Base-by-base conservation (phyloP, 345 rosid genomes). In the Hibiscus syriacus region DNA sequence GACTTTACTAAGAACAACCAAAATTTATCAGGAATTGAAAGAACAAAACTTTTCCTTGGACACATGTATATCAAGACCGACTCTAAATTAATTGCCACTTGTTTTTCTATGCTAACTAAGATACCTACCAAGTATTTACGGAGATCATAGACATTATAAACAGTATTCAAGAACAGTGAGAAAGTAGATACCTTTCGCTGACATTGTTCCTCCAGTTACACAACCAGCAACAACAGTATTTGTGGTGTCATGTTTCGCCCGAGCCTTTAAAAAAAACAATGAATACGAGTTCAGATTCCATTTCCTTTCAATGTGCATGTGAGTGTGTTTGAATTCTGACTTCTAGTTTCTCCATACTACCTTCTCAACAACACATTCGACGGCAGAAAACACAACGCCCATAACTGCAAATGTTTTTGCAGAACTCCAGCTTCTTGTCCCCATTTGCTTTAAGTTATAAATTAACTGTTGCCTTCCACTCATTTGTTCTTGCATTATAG, bases 281-380 rank as follows among this genome's bases (percentile, higher is more conserved):
- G 5, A 29, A 29, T 10, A 48, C 45, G 58, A 43, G 43, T 66
- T 23, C 12, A 56, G 58, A 39, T 41, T 38, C 29, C 23, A 62
- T 49, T 69, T 49, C 13, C 6, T n/a, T 16, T 43, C 54, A 29
- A 27, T 36, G 22, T 58, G 16, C 34, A 1, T 34, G 4, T 10
- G 45, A 3, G 12, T 41, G 1, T 6, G 38, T 34, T 34, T 6
- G 38, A 34, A 45, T 22, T 55, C 22, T 3, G 38, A 23, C 67
- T 64, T 27, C 41, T 80, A 20, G 63, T 52, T 57, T 58, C 48
- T 26, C 32, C 17, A 54, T 17, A 58, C 30, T 80, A 88, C 98
- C 98, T 94, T 87, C 82, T 94, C 99, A 68, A 86, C 80, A 36
- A 84, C 80, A 69, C 97, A 94, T 78, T 94, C 99, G 0, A 93